Base-by-base conservation (phyloP, 108 stramenopile genomes). In the Skeletonema tropicum region DNA sequence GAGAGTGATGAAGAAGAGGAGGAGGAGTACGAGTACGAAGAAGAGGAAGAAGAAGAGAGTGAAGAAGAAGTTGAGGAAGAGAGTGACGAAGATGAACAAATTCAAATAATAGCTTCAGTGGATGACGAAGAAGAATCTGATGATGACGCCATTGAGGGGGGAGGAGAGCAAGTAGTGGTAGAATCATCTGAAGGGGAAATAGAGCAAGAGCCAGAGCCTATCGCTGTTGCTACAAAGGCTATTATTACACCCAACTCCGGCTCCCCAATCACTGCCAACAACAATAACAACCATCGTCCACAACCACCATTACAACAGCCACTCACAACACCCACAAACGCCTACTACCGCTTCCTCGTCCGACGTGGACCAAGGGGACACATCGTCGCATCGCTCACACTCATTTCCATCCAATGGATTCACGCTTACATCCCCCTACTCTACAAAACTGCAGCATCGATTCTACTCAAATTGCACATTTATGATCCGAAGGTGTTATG, bases 331-430 rank as follows among this genome's bases (percentile, higher is more conserved):
- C 79, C 83, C 36, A 90, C 92, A 48, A 94, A 94, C 65, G 83
- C 80, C n/a, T 48, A 89, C 33, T 91, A 90, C 76, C 88, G 92
- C 0, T 88, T 86, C 64, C 68, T 90, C 12, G 66, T 91, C 33
- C 70, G 82, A 17, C 80, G 82, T 36, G 92, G 90, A 39, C 80
- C 59, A 32, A 49, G 70, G 48, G 89, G 90, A 1, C 90, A 89
- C 66, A 61, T 88, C 11, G 5, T 90, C 15, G 87, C 87, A 6
- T 84, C 89, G 67, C 60, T 80, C 12, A 68, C 72, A 10, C 57
- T 93, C 39, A 19, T 88, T 14, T 48, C 74, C 48, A 42, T 76
- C 26, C 89, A 91, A 70, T 91, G 84, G 75, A 49, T 88, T 26
- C 57, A 83, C 29, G 63, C 35, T 14, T 93, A 90, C 60, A 26